phyloP scores from a whole-genome alignment of 805 yeast species.

The Lachancea mirantina region DNA sequence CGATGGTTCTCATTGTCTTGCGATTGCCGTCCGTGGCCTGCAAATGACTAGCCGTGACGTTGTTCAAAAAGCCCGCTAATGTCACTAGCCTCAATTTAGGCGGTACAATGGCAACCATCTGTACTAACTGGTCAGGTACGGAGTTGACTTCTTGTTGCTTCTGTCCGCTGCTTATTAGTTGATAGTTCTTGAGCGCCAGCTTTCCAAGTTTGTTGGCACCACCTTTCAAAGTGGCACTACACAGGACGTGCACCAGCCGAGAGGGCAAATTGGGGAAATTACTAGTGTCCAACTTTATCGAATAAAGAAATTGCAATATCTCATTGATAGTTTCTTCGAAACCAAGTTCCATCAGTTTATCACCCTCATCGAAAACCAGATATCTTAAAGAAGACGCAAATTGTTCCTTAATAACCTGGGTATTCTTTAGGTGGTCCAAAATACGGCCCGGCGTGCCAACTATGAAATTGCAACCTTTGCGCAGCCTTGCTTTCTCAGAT shows the following conservation, averaged over 20 bases:
- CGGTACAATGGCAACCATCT: conserved; percentile 77
- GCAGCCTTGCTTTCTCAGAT: conserved; percentile 87
- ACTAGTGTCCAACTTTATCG: conserved; percentile 32
- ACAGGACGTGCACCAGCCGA: conserved; percentile 67
- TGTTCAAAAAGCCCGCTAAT: conserved; percentile 56
- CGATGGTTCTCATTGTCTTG: conserved; percentile 60
- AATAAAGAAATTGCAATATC: conserved; percentile 56
- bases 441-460: conserved; percentile 97
- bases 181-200: conserved; percentile 64
- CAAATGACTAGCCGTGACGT: conserved; percentile 33
- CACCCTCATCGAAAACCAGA: conserved; percentile 95
- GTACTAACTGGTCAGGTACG: conserved; percentile 89
- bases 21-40: conserved; percentile 12
- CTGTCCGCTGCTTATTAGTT: conserved; percentile 45
- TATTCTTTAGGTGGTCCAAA: conserved; percentile 89
- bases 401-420: conserved; percentile 56
- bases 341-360: conserved; percentile 89
- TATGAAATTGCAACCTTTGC: conserved; percentile 93
- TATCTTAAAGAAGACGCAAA: conserved; percentile 64
- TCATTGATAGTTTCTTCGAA: conserved; percentile 87
- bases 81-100: conserved; percentile 86
- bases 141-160: conserved; percentile 27
- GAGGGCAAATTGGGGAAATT: conserved; percentile 55
- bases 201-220: conserved; percentile 77
- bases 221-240: conserved; percentile 90